phyloP scores from a whole-genome alignment of 176 grass and related monocot genomes.

The Hyparrhenia diplandra region DNA sequence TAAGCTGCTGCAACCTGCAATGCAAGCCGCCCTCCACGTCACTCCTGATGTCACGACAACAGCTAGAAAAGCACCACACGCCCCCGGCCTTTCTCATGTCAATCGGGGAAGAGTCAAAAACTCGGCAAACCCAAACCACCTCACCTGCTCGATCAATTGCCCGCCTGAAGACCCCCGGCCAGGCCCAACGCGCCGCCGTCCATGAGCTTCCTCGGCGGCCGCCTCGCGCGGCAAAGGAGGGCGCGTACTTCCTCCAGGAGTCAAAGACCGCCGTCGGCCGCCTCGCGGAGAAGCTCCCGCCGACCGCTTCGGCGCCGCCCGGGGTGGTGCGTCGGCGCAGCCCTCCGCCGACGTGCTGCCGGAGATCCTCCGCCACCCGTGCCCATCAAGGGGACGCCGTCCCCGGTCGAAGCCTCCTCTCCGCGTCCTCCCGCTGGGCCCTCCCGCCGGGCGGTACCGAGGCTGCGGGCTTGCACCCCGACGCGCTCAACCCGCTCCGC shows the following conservation, averaged over 20 bases:
- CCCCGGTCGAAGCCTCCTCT: constrained; percentile 35
- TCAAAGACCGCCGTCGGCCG: constrained; percentile 69
- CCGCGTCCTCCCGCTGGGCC: constrained; percentile 54
- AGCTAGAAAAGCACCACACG: constrained; percentile 1
- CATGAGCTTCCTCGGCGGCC: constrained; percentile 86
- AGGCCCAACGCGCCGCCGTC: background rate
- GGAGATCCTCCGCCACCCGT: constrained; percentile 84
- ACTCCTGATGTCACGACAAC: background rate
- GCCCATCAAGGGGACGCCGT: constrained; percentile 45
- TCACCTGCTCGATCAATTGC: constrained; percentile 36
- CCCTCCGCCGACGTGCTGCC: constrained; percentile 67
- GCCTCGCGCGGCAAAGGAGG: constrained; percentile 78
- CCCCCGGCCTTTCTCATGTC: background rate
- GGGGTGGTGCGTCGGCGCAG: background rate
- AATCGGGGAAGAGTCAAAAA: background rate
- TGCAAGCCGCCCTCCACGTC: background rate
- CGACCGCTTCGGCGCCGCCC: background rate
- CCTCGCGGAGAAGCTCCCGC: constrained; percentile 20
- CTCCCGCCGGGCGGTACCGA: constrained; percentile 13
- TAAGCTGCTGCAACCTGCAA: no score
- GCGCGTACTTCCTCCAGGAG: constrained; percentile 83
- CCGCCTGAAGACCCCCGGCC: background rate
- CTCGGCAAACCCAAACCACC: background rate
- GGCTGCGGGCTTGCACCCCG: constrained; percentile 20
- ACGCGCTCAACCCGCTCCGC: constrained; percentile 68